Evolutionary conservation across 441 rosid species (phyloP), one percentile per base, ranked within the genome.

Genomic region (Adansonia madagascariensis): DNA sequence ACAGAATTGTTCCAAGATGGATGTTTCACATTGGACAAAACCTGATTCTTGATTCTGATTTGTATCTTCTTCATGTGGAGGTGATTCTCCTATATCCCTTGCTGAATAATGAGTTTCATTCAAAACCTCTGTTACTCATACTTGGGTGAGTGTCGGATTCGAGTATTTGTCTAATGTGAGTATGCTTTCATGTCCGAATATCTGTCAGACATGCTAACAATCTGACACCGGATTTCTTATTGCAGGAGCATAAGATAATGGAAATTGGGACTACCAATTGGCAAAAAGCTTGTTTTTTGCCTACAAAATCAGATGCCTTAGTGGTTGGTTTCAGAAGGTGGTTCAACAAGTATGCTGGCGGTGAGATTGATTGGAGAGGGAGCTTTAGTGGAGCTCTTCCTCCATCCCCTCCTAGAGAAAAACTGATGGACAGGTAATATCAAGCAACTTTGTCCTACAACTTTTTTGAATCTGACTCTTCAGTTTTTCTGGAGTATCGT

Each of bases 31-130:
- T 89, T 69, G 89, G 90, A 67, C 90, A 85, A 65, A 93, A 93
- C 83, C 86, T 89, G 63, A 84, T 95, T 78, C 89, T 95, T 57
- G 99, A 95, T 91, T 93, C 96, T 20, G 97, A 93, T 86, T 77
- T 95, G 68, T 90, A 90, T 82, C 94, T 95, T 73, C 94, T 95
- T 85, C 97, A 92, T 75, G 79, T 89, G 15, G 94, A 95, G 98
- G 99, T 95, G 71, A 79, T 69, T 73, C 31, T 2, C 41, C 24
- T 59, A 46, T 53, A 14, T 17, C 63, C 44, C 35, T 35, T 7
- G 24, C 43, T 68, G n/a, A 8, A 59, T 46, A 10, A 31, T 20
- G 17, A 18, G 71, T 53, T 66, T 44, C 55, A 2, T 35, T 44
- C 43, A 60, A 31, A 39, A 60, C 31, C 31, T 27, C 31, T 27